phyloP scores from a whole-genome alignment of 2,329 filamentous ascomycete genomes.

The Hawksworthiomyces lignivorus region DNA sequence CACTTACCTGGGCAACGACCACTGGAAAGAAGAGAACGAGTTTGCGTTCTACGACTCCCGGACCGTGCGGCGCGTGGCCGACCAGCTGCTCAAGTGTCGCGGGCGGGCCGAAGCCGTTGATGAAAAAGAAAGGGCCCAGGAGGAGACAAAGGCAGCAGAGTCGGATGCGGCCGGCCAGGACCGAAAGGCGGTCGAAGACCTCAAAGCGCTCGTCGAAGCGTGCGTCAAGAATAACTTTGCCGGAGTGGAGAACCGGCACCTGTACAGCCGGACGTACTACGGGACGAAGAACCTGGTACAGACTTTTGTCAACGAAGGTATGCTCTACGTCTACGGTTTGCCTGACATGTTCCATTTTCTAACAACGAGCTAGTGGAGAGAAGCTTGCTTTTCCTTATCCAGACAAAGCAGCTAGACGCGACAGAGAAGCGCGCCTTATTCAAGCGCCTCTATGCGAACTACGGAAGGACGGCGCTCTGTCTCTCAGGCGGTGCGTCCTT shows the following conservation, averaged over 20 bases:
- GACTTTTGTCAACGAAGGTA: conserved; percentile 76
- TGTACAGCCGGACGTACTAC: conserved; percentile 98
- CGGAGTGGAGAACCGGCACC: conserved; percentile 81
- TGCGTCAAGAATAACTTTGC: conserved; percentile 98
- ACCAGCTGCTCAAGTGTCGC: conserved; percentile 63
- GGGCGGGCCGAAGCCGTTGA: conserved; percentile 47
- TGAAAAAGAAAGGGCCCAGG: conserved; percentile 17
- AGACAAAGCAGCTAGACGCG: conserved; percentile 56
- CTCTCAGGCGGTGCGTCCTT: conserved; percentile 90
- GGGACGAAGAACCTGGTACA: conserved; percentile 95
- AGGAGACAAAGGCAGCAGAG: conserved; percentile 18
- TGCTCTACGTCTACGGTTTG: not conserved
- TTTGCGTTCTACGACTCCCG: conserved; percentile 83
- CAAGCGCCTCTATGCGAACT: conserved; percentile 84
- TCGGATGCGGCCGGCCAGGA: conserved; percentile 24
- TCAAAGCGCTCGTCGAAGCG: conserved; percentile 72
- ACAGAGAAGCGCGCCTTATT: conserved; percentile 77
- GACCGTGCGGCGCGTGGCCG: conserved; percentile 69
- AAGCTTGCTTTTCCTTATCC: conserved; percentile 58
- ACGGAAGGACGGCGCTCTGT: conserved; percentile 84
- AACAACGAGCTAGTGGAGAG: conserved; percentile 45
- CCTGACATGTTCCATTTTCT: not conserved
- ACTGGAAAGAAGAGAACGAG: conserved; percentile 71
- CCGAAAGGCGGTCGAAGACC: conserved; percentile 38
- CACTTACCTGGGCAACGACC: conserved; percentile 67